These are phyloP conservation scores for Gigaspora rosea DNA, from an alignment of 192 early-diverging fungal genomes.

Conservation along the genomic window DNA sequence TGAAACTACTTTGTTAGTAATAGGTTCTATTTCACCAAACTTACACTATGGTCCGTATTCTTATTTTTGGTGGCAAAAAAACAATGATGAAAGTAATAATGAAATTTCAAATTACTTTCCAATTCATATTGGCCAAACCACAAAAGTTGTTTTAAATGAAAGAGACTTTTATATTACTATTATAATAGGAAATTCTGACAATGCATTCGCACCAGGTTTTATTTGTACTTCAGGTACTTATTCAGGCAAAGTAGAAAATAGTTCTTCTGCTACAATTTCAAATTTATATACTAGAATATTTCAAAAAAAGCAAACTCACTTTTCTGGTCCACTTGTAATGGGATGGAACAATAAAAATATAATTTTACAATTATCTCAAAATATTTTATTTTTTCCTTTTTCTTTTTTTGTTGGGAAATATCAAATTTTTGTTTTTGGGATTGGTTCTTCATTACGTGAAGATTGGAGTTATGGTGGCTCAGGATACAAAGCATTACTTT, in stretches of 20 bases:
- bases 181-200: too few relatives aligned
- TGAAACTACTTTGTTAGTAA: too few relatives aligned
- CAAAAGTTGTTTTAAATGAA: too few relatives aligned
- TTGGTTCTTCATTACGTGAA: not conserved
- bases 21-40: too few relatives aligned
- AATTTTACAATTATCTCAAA: not conserved
- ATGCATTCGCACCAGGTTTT: too few relatives aligned
- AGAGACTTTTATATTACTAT: too few relatives aligned
- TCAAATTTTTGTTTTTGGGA: not conserved
- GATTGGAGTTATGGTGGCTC: not conserved
- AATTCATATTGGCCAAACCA: too few relatives aligned
- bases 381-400: not conserved
- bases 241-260: not conserved
- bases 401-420: not conserved
- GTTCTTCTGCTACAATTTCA: not conserved
- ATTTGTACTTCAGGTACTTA: too few relatives aligned
- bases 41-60: too few relatives aligned
- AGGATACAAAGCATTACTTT: not conserved
- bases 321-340: not conserved
- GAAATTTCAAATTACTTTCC: too few relatives aligned
- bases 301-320: not conserved
- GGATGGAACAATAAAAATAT: not conserved
- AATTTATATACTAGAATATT: conserved; percentile 5
- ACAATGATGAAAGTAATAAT: too few relatives aligned
- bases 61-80: too few relatives aligned